Conservation (phyloP, 257 asterid genomes). For the Jacaranda mimosifolia region DNA sequence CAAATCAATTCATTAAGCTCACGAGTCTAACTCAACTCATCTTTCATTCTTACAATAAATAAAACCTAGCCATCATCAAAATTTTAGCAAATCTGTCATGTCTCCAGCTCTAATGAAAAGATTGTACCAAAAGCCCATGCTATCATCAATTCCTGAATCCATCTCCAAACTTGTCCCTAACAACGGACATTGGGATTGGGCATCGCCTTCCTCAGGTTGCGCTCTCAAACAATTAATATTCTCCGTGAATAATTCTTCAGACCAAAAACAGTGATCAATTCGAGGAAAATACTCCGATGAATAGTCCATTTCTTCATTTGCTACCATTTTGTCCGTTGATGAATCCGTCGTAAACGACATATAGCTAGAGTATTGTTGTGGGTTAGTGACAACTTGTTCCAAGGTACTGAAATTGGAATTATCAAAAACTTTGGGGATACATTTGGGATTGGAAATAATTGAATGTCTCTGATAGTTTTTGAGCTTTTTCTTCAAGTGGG, state of each 20-base stretch:
- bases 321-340: background rate
- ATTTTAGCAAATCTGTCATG: slow-evolving; percentile 55
- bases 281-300: background rate
- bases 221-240: background rate
- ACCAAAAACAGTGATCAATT: background rate
- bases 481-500: background rate
- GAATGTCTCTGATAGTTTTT: slow-evolving; percentile 30
- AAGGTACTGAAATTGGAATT: background rate
- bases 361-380: background rate
- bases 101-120: slow-evolving; percentile 60
- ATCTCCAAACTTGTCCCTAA: background rate
- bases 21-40: no score
- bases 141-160: background rate
- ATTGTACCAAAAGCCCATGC: slow-evolving; percentile 68
- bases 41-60: background rate
- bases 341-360: background rate
- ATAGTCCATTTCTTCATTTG: background rate
- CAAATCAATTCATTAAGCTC: no score
- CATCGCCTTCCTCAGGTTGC: background rate
- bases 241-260: background rate
- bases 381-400: background rate
- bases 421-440: background rate
- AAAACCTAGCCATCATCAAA: slow-evolving; percentile 40
- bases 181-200: slow-evolving; percentile 22
- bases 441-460: background rate